Percentiles rank a stretch among this genome's conserved stretches.
These are phyloP conservation scores for Musa schizocarpa DNA, from an alignment of 176 grass and related monocot genomes.

Conservation along the genomic window DNA sequence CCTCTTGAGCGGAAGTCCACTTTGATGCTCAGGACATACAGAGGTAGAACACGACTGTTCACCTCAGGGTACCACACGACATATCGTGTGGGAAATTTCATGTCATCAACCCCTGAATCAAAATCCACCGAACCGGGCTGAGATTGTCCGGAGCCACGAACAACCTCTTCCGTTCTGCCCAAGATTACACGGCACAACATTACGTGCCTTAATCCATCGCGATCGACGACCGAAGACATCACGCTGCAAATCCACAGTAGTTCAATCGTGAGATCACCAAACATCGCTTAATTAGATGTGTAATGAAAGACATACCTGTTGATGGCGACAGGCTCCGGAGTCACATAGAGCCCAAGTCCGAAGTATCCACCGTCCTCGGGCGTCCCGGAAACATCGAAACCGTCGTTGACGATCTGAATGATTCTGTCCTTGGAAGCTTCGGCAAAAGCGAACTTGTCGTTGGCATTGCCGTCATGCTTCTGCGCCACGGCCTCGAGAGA, in stretches of 20 bases:
- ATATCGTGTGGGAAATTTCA: neutral
- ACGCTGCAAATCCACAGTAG: constrained; percentile 6
- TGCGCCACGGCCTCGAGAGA: neutral
- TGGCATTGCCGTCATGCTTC: neutral
- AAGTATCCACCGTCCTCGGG: constrained; percentile 9
- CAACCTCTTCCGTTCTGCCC: constrained; percentile 10
- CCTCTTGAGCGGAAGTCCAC: neutral
- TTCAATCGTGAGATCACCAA: neutral
- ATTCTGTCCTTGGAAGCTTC: neutral
- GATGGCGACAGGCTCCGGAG: constrained; percentile 2
- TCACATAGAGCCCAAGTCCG: constrained; percentile 3
- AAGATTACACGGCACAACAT: constrained; percentile 1
- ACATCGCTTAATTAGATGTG: neutral
- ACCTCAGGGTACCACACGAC: constrained; percentile 9
- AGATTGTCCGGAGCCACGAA: neutral
- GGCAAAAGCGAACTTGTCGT: neutral
- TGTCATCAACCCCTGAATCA: constrained; percentile 1
- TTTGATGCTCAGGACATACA: constrained; percentile 4
- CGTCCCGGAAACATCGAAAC: neutral
- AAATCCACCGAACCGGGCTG: neutral
- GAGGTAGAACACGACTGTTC: neutral
- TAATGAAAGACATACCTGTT: neutral
- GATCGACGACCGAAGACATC: constrained; percentile 7
- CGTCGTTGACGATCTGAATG: neutral
- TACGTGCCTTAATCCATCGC: constrained; percentile 4